These are phyloP conservation scores for Tetrapyrgos nigripes DNA, from an alignment of 1,284 basidiomycete genomes.

Conservation along the genomic window DNA sequence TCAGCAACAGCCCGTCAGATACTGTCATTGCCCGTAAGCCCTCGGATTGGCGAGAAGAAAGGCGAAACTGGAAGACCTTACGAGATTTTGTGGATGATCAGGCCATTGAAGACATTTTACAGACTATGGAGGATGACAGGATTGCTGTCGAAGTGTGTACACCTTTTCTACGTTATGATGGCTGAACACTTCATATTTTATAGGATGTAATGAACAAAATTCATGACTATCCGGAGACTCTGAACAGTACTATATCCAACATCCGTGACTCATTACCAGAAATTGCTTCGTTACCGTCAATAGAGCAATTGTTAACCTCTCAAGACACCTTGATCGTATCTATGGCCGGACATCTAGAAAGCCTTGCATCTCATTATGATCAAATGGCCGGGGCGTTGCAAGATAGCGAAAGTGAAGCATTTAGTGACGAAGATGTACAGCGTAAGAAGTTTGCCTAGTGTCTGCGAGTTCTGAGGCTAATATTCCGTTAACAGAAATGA, in stretches of 20 bases:
- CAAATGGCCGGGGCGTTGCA: slow-evolving; percentile 72
- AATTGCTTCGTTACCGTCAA: slow-evolving; percentile 42
- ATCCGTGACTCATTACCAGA: slow-evolving; percentile 61
- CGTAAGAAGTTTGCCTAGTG: slow-evolving; percentile 49
- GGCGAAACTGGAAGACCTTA: slow-evolving; percentile 76
- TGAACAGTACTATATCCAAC: slow-evolving; percentile 56
- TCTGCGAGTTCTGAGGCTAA: too few species aligned
- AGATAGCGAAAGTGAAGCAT: slow-evolving; percentile 67
- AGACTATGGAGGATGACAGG: slow-evolving; percentile 73
- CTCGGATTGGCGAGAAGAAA: slow-evolving; percentile 44
- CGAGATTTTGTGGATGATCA: slow-evolving; percentile 84
- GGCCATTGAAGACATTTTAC: slow-evolving; percentile 75
- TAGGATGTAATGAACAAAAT: slow-evolving; percentile 69
- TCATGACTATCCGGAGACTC: slow-evolving; percentile 68
- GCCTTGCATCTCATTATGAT: slow-evolving; percentile 73
- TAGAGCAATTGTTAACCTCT: slow-evolving; percentile 54
- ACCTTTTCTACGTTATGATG: slow-evolving; percentile 1
- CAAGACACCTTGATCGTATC: slow-evolving; percentile 63
- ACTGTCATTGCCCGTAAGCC: slow-evolving; percentile 43
- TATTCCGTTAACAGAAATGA: too few species aligned
- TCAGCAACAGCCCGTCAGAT: slow-evolving; percentile 51
- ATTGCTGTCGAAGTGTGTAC: slow-evolving; percentile 66
- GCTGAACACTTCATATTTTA: background rate
- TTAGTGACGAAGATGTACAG: slow-evolving; percentile 71
- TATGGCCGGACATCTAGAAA: slow-evolving; percentile 79